These are phyloP conservation scores for Scleroderma bovista DNA, from an alignment of 768 basidiomycete genomes.

Conservation along the genomic window DNA sequence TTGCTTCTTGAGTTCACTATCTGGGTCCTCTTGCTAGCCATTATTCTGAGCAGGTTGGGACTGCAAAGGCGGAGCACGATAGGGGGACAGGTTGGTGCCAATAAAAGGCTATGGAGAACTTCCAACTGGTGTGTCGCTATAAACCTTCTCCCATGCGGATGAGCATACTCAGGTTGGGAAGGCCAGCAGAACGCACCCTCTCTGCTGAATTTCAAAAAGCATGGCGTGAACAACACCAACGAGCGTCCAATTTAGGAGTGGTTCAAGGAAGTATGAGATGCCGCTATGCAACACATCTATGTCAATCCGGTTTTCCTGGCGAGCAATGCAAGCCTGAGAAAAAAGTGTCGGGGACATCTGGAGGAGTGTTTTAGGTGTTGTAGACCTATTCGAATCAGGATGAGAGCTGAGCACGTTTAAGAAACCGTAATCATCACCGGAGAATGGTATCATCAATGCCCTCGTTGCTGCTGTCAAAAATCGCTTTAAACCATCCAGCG, in stretches of 20 bases:
- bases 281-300: constrained; percentile 67
- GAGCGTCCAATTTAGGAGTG: constrained; percentile 74
- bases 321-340: constrained; percentile 50
- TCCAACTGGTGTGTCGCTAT: constrained; percentile 48
- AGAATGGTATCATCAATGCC: constrained; percentile 80
- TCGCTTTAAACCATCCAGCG: constrained; percentile 64
- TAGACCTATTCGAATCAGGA: constrained; percentile 44
- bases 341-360: constrained; percentile 66
- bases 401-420: not conserved
- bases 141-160: constrained; percentile 34
- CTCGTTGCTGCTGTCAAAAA: constrained; percentile 73
- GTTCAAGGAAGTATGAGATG: constrained; percentile 69
- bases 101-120: constrained; percentile 60
- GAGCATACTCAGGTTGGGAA: not conserved
- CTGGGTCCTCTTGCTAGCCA: constrained; percentile 35
- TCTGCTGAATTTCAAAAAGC: constrained; percentile 52
- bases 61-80: constrained; percentile 64
- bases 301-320: constrained; percentile 52
- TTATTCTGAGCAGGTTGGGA: constrained; percentile 43
- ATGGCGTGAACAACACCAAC: constrained; percentile 66
- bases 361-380: constrained; percentile 61
- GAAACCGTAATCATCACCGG: constrained; percentile 37
- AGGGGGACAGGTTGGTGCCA: constrained; percentile 58
- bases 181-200: constrained; percentile 36
- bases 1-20: constrained; percentile 23